Percentiles rank a stretch among this genome's conserved stretches.
Evolutionary conservation across 148 eudicot species (phyloP).

Genomic region (Suaeda aralocaspica): DNA sequence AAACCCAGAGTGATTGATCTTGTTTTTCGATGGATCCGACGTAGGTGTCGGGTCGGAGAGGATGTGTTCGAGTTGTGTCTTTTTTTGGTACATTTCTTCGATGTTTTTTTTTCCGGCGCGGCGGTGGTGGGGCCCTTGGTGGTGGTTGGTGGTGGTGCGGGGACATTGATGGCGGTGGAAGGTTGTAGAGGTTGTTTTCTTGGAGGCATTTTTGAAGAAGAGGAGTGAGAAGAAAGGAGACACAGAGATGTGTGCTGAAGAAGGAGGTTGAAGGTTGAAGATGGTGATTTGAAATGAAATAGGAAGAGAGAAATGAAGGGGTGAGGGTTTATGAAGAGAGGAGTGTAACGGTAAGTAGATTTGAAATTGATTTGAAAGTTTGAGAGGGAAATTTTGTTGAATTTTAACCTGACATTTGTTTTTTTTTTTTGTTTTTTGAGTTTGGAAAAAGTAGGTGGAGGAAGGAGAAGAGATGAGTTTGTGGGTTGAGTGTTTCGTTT

Average conservation of each 20-base stretch:
- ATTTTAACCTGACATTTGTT: too few relatives aligned
- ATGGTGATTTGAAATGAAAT: slow-evolving; percentile 16
- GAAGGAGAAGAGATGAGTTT: too few relatives aligned
- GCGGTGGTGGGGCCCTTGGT: neutral
- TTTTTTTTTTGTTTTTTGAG: too few relatives aligned
- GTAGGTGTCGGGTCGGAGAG: slow-evolving; percentile 92
- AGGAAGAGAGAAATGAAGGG: neutral
- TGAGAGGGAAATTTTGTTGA: neutral
- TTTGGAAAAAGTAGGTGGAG: too few relatives aligned
- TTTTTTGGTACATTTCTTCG: slow-evolving; percentile 93
- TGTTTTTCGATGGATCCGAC: slow-evolving; percentile 82
- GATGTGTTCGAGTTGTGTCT: slow-evolving; percentile 92
- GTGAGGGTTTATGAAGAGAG: neutral
- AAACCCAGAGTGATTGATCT: slow-evolving; percentile 70
- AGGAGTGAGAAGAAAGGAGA: slow-evolving; percentile 29
- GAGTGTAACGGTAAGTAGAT: neutral
- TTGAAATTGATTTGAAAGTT: slow-evolving; percentile 21
- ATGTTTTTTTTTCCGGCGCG: slow-evolving; percentile 47
- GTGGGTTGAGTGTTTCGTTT: too few relatives aligned
- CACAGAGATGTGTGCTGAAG: slow-evolving; percentile 46
- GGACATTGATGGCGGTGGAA: slow-evolving; percentile 55
- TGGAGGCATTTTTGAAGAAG: slow-evolving; percentile 29
- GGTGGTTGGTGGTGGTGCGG: neutral
- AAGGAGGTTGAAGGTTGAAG: neutral
- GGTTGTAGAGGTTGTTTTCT: slow-evolving; percentile 41